A percentile compares a stretch with the other conserved stretches of the same genome.
Conservation (phyloP, 192 early-diverging fungal species). For the Linnemannia elongata region DNA sequence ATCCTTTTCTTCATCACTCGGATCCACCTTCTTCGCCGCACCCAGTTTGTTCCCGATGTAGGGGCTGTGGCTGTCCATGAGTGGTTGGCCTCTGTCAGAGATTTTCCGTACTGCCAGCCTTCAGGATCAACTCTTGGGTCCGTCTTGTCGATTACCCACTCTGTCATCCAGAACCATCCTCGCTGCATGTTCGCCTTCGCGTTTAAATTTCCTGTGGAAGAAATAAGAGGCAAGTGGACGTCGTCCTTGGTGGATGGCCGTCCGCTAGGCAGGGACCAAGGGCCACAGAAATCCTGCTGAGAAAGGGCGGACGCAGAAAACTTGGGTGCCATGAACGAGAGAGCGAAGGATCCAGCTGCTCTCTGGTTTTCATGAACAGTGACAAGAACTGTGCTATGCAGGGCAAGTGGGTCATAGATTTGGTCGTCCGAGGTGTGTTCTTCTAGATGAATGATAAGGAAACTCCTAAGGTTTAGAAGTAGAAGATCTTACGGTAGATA, state of each 20-base stretch:
- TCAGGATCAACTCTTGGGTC: conserved; percentile 72
- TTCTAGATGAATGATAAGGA: not conserved
- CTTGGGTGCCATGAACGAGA: conserved; percentile 62
- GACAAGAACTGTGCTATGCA: conserved; percentile 71
- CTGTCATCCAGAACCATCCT: conserved; percentile 86
- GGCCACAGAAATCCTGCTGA: conserved; percentile 68
- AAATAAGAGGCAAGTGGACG: conserved; percentile 63
- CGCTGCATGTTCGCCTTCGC: conserved; percentile 31
- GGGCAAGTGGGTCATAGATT: conserved; percentile 58
- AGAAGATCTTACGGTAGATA: not conserved
- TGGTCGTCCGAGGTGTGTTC: conserved; percentile 51
- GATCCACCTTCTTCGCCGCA: conserved; percentile 81
- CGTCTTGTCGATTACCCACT: conserved; percentile 79
- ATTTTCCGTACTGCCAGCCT: conserved; percentile 82
- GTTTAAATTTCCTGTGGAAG: conserved; percentile 18
- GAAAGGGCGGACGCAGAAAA: conserved; percentile 64
- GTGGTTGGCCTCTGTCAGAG: conserved; percentile 66
- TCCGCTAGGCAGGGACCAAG: conserved; percentile 73
- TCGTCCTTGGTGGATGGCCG: conserved; percentile 62
- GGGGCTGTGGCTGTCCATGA: conserved; percentile 67
- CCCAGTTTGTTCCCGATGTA: conserved; percentile 66
- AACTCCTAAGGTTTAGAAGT: not conserved
- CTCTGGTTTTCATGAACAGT: conserved; percentile 81
- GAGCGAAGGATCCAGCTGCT: conserved; percentile 60
- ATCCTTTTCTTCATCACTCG: conserved; percentile 80